Base-by-base conservation (phyloP, 202 grass and related monocot genomes). In the Zoysia matrella region DNA sequence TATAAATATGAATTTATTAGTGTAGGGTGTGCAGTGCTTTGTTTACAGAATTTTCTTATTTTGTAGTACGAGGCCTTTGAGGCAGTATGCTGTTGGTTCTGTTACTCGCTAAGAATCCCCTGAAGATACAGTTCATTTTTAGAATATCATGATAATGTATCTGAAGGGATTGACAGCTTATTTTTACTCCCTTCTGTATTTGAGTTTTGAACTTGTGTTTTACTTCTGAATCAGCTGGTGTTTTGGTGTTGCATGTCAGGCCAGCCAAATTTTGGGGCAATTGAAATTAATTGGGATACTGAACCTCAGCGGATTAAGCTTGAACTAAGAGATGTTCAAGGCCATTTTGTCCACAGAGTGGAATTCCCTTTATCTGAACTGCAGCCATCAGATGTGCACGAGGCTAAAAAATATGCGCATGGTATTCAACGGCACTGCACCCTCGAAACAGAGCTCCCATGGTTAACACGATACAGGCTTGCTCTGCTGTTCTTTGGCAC, bases 181-280 rank as follows among this genome's bases (percentile, higher is more conserved):
- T 48, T 84, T 36, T 36, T 36, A 36, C 30, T 36, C 30, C 30
- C 30, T 36, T 36, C 30, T 36, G 30, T 67, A 46, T 73, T 47
- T 36, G 56, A 36, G 14, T 45, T 53, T 63, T 57, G n/a, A 8
- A 36, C 60, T 62, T 11, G 11, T 45, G 11, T 50, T 86, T 55
- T 52, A 65, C 30, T 0, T 60, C 15, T 82, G 14, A 55, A 54
- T 66, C 41, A 41, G 47, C 79, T 73, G 72, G 43, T 77, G 22
- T 76, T 83, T 52, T 79, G 10, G 15, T 71, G 67, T 89, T 65
- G 58, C 54, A 58, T 52, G 54, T 70, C 81, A 98, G 92, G 88
- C 63, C 82, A 70, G 73, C 95, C 90, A 77, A 98, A 98, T 84
- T 98, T 98, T 77, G 95, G 95, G 48, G 90, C 90, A 69, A 95